phyloP scores from a whole-genome alignment of 805 yeast species.

The Schizosaccharomyces japonicus region DNA sequence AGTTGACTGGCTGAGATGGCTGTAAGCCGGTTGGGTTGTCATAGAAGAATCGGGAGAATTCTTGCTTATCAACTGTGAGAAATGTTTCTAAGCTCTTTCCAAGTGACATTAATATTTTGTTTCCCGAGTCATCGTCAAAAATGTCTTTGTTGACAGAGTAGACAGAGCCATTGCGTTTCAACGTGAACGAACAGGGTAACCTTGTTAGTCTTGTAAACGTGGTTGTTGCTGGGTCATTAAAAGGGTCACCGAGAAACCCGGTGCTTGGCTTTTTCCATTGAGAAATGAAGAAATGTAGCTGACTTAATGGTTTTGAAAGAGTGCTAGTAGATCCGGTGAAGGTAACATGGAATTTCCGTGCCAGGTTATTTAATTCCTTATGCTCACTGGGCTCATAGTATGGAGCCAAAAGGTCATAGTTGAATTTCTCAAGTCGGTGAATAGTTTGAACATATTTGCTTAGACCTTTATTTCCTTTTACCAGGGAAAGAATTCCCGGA shows the following conservation, averaged over 20 bases:
- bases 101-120: not conserved
- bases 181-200: conserved; percentile 27
- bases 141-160: not conserved
- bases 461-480: conserved; percentile 54
- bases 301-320: conserved; percentile 52
- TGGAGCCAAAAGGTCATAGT: conserved; percentile 29
- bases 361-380: conserved; percentile 24
- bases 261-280: conserved; percentile 32
- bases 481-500: conserved; percentile 56
- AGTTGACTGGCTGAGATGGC: conserved; percentile 7
- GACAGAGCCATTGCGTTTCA: conserved; percentile 15
- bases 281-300: conserved; percentile 48
- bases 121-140: not conserved
- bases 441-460: conserved; percentile 38
- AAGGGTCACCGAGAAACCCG: conserved; percentile 42
- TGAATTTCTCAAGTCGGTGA: conserved; percentile 39
- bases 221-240: conserved; percentile 55
- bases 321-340: conserved; percentile 72
- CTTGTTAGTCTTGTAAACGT: conserved; percentile 55
- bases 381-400: conserved; percentile 55
- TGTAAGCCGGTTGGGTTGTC: not conserved
- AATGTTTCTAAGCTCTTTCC: not conserved
- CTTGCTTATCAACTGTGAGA: conserved; percentile 5
- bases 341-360: conserved; percentile 17
- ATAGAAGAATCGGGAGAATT: conserved; percentile 8